Evolutionary conservation across 371 early-diverging fungal species (phyloP), one percentile per base, ranked within the genome.

Genomic region (Lichtheimia corymbifera): DNA sequence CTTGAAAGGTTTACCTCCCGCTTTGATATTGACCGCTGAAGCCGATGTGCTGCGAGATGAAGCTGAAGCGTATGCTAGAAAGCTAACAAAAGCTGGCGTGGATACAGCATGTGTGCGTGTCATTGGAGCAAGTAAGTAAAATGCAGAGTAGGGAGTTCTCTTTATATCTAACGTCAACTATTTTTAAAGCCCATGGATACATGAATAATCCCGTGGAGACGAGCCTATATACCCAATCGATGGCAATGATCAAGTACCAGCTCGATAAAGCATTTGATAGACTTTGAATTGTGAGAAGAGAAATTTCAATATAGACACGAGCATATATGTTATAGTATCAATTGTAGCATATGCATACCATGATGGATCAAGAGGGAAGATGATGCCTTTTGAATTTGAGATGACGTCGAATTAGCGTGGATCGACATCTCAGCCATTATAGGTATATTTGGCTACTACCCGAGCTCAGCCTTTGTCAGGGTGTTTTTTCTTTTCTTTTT

Each of bases 11-110:
- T 35, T 68, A 0, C 68, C 72, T 0, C 61, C 67, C 5, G 65
- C 65, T 9, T 35, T 68, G 12, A 5, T 72, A 0, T 27, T 72
- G n/a, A 72, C 68, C 2, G 65, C 63, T 7, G 63, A 72, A 28
- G 43, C 51, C 22, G 72, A 72, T 28, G 2, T 44, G 6, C 17
- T 72, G 4, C 65, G 63, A 0, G 66, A 68, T 22, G 66, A 68
- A 53, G 72, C 68, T 14, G 63, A 63, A 27, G 57, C 41, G 0
- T 68, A 65, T 57, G 63, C 61, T 1, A 53, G 63, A 9, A 53
- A 24, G 6, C 50, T 71, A 42, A 28, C 58, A 1, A 24, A 45
- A 15, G 65, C 67, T 20, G 68, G 68, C 20, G 67, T 67, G 3
- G 52, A 58, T 20, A 55, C 53, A 6, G 18, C 35, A 7, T 53